A percentile compares a stretch with the other conserved stretches of the same genome.
Conservation (phyloP, 78 protist species). For the Planoprotostelium fungivorum region DNA sequence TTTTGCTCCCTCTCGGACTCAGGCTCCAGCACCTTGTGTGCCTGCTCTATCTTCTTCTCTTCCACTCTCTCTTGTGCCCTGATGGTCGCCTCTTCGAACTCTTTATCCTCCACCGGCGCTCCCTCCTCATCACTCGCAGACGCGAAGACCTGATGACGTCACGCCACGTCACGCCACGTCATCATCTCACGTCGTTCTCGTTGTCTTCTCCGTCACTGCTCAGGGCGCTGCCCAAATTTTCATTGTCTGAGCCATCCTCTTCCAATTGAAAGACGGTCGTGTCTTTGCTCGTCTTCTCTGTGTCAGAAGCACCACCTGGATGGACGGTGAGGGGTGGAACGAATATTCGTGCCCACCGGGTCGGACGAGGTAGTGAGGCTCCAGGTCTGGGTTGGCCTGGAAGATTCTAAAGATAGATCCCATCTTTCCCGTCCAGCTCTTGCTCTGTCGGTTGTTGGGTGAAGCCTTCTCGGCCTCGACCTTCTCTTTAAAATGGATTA, state of each 20-base stretch:
- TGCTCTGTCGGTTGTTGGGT: too few relatives aligned
- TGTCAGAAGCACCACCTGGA: too few relatives aligned
- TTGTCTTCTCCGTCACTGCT: not conserved
- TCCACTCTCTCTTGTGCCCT: slow-evolving; percentile 3
- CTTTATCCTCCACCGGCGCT: too few relatives aligned
- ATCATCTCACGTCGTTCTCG: slow-evolving; percentile 4
- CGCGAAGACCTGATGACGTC: not conserved
- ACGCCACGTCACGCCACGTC: too few relatives aligned
- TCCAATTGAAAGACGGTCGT: not conserved
- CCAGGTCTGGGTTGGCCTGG: not conserved
- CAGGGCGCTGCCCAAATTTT: not conserved
- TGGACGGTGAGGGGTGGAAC: too few relatives aligned
- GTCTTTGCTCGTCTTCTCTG: not conserved
- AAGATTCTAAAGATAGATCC: not conserved
- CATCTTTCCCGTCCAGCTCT: not conserved
- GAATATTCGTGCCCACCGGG: too few relatives aligned
- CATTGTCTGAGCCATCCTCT: not conserved
- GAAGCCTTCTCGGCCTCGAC: too few relatives aligned
- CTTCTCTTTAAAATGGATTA: too few relatives aligned
- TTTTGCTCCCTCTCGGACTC: not conserved
- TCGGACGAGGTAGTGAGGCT: not conserved
- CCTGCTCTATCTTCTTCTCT: not conserved
- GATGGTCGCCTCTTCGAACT: not conserved
- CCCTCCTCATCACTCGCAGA: not conserved
- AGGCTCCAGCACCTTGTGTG: not conserved